Evolutionary conservation across 108 stramenopile genomes (phyloP).

Genomic region (Conticribra weissflogii): DNA sequence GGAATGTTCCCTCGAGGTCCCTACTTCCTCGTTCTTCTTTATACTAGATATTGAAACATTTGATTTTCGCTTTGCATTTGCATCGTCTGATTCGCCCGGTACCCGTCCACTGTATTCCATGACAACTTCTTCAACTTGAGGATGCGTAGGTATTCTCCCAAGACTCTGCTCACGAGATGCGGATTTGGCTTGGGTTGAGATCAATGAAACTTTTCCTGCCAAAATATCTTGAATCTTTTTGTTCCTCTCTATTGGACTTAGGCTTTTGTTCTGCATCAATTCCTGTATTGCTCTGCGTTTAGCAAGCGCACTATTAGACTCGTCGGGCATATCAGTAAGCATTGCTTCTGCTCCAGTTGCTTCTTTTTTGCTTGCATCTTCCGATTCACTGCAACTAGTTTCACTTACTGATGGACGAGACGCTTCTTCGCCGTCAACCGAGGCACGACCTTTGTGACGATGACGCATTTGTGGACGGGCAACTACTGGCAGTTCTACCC

Average conservation of each 20-base stretch:
- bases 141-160: no score
- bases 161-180: conserved; percentile 7
- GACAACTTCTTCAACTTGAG: no score
- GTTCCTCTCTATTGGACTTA: conserved; percentile 12
- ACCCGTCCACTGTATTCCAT: no score
- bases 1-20: no score
- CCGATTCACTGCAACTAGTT: neutral
- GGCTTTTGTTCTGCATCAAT: conserved; percentile 11
- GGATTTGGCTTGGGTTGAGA: conserved; percentile 3
- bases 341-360: conserved; percentile 18
- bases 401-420: no score
- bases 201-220: conserved; percentile 13
- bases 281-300: conserved; percentile 13
- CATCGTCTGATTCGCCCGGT: no score
- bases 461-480: no score
- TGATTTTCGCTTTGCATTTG: no score
- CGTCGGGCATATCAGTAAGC: conserved; percentile 25
- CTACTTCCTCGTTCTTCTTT: no score
- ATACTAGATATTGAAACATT: no score
- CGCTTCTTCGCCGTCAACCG: no score
- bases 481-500: conserved; percentile 6
- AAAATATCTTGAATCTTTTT: conserved; percentile 26
- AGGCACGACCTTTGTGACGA: no score
- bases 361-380: neutral
- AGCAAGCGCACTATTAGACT: conserved; percentile 7